Evolutionary conservation across 768 basidiomycete genomes (phyloP), one percentile per base, ranked within the genome.

Genomic region (Obba rivulosa): DNA sequence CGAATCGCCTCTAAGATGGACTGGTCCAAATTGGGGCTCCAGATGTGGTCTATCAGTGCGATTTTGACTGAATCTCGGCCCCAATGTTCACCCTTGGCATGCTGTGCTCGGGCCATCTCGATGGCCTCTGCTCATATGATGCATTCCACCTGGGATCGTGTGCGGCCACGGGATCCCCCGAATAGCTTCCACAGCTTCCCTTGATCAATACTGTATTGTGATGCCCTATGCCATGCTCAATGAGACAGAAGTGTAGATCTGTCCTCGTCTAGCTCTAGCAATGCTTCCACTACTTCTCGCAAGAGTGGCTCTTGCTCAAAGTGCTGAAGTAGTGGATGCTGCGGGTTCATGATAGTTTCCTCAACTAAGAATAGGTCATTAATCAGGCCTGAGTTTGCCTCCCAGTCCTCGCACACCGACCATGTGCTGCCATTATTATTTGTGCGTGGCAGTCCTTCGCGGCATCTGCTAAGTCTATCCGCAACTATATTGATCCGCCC

Each of bases 51-150:
- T 14, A 63, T 31, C 4, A 72, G 41, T 2, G 40, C 39, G 1
- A 56, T 57, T 36, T 71, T 71, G 45, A 71, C 59, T 2, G 45
- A 11, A 47, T 73, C 70, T 0, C 66, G 46, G 1, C 63, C 62
- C 52, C 61, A 71, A 45, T 73, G 71, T 0, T 69, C 69, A 0
- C 42, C 41, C 34, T 13, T n/a, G 9, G 11, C 48, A 43, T 50
- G 61, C 21, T 16, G 39, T 43, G 2, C 23, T 38, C 24, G 42
- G 13, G 49, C 54, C 1, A 16, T 20, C 28, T 43, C 64, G 53
- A n/a, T 14, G 17, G 22, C 55, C 45, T 36, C 53, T 35, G 16
- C 10, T 8, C 37, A 18, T 4, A 41, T 43, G 2, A 48, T 23
- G 39, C 51, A 52, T 23, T 52, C 51, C 5, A 48, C 41, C 8